Conservation (phyloP, 1,284 basidiomycete genomes). For the Phenoliferia sp. region DNA sequence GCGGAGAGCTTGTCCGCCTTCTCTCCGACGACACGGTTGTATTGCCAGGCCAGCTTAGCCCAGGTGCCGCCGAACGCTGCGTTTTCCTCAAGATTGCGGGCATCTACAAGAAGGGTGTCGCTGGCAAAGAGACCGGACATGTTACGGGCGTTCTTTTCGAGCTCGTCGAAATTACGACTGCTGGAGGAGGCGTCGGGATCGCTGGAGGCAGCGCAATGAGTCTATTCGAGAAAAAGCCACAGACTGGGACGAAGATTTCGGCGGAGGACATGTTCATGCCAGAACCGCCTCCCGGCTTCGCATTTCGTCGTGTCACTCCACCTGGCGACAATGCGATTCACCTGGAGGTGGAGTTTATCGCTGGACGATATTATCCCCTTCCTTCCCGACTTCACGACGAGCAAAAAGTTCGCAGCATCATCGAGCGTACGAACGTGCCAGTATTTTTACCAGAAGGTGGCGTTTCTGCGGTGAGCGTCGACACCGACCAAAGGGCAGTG, state of each 20-base stretch:
- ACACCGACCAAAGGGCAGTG: slow-evolving; percentile 1
- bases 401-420: neutral
- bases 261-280: slow-evolving; percentile 6
- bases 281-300: slow-evolving; percentile 12
- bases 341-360: slow-evolving; percentile 15
- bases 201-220: too few species aligned
- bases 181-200: too few species aligned
- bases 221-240: neutral
- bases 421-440: neutral
- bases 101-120: slow-evolving; percentile 19
- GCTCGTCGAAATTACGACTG: neutral
- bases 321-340: neutral
- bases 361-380: slow-evolving; percentile 23
- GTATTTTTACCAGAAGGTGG: neutral
- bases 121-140: neutral
- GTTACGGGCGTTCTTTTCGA: slow-evolving; percentile 18
- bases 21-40: slow-evolving; percentile 2
- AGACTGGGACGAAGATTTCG: neutral
- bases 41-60: neutral
- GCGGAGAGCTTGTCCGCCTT: slow-evolving; percentile 32
- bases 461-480: neutral
- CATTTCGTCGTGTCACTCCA: slow-evolving; percentile 9
- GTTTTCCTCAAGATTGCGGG: slow-evolving; percentile 13
- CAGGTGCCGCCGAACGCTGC: neutral
- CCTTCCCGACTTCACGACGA: slow-evolving; percentile 3